phyloP scores from a whole-genome alignment of 78 protist species.

The Protostelium mycophagum region DNA sequence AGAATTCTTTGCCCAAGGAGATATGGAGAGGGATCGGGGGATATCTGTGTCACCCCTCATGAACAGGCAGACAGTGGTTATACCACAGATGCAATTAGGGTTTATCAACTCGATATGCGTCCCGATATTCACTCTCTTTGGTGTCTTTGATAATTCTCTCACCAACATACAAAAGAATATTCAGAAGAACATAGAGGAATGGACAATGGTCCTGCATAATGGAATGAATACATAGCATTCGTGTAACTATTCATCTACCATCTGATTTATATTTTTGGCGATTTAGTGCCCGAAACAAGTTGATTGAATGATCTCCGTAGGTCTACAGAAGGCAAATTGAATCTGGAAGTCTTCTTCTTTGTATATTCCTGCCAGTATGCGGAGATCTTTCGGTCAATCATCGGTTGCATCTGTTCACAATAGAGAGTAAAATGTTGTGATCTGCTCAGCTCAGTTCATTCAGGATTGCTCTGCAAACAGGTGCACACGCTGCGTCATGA shows the following conservation, averaged over 20 bases:
- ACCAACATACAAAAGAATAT: neutral
- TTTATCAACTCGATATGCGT: constrained; percentile 1
- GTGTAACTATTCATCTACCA: too few species aligned
- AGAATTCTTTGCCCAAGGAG: constrained; percentile 19
- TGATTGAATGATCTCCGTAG: too few species aligned
- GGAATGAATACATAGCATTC: too few species aligned
- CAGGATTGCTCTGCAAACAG: too few species aligned
- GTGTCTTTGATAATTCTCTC: neutral
- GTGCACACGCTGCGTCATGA: neutral
- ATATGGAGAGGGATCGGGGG: neutral
- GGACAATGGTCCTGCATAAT: neutral
- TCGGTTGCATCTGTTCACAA: neutral
- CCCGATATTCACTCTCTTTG: constrained; percentile 5
- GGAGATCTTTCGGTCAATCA: neutral
- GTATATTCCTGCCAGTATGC: too few species aligned
- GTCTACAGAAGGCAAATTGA: too few species aligned
- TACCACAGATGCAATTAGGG: constrained; percentile 9
- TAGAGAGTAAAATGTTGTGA: neutral
- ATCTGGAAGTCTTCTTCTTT: too few species aligned
- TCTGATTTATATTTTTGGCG: too few species aligned
- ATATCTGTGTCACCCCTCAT: constrained; percentile 7
- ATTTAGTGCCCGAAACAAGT: too few species aligned
- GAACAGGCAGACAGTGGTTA: constrained; percentile 6
- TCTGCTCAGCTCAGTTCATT: too few species aligned
- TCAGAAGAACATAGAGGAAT: neutral